phyloP scores from a whole-genome alignment of 1,284 basidiomycete species.

The Apiotrichum veenhuisii region DNA sequence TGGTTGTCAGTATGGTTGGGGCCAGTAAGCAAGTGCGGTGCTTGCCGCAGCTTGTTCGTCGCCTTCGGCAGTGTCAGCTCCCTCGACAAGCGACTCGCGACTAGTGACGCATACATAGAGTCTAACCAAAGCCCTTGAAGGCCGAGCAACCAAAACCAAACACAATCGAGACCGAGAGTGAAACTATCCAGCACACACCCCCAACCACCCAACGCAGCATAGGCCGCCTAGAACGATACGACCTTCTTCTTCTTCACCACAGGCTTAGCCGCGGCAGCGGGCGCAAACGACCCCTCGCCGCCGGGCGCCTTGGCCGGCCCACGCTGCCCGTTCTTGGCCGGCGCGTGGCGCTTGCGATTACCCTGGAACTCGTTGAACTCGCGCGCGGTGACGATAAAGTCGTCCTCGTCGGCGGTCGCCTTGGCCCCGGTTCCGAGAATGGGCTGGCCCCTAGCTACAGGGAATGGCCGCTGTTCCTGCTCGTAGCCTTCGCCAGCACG shows the following conservation, averaged over 20 bases:
- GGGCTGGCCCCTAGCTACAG: background rate
- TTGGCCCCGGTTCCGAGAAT: conserved; percentile 25
- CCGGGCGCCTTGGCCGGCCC: conserved; percentile 25
- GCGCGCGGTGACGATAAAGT: conserved; percentile 69
- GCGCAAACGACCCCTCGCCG: conserved; percentile 16
- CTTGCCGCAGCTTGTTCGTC: too few relatives aligned
- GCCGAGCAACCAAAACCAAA: background rate
- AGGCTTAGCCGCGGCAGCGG: conserved; percentile 3
- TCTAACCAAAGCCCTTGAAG: too few relatives aligned
- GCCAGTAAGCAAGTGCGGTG: too few relatives aligned
- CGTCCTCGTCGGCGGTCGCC: conserved; percentile 84
- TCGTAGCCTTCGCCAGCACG: background rate
- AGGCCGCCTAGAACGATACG: conserved; percentile 11
- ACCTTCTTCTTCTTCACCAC: conserved; percentile 18
- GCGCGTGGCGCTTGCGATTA: conserved; percentile 21
- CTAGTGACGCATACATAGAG: too few relatives aligned
- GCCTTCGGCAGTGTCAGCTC: too few relatives aligned
- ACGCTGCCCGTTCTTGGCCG: conserved; percentile 39
- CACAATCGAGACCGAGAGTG: background rate
- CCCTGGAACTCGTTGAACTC: conserved; percentile 7
- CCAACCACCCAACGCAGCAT: background rate
- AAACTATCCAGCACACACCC: too few relatives aligned
- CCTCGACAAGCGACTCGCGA: too few relatives aligned
- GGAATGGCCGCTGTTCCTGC: too few relatives aligned
- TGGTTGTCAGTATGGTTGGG: too few relatives aligned